Percentiles rank a stretch among this genome's conserved stretches.
These are phyloP conservation scores for Mortierella claussenii DNA, from an alignment of 192 early-diverging fungal species.

Conservation along the genomic window DNA sequence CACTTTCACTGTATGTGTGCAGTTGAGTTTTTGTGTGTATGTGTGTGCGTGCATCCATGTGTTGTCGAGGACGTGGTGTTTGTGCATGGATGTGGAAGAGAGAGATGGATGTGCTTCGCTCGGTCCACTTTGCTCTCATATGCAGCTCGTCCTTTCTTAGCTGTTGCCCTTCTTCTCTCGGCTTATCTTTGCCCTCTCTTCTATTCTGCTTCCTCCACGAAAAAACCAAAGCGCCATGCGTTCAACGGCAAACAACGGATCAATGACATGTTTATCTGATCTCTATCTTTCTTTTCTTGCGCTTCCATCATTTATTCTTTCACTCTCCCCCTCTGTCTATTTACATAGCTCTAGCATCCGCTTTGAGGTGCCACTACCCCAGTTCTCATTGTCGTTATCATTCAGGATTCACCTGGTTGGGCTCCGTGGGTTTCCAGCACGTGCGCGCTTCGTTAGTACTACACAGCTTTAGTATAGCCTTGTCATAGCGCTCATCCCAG, in stretches of 20 bases:
- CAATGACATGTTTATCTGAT: background rate
- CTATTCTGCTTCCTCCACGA: too few species aligned
- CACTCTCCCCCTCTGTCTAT: too few species aligned
- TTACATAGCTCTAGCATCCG: background rate
- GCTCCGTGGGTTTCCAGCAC: background rate
- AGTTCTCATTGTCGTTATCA: too few species aligned
- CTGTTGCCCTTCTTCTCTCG: slow-evolving; percentile 4
- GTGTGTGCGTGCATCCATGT: slow-evolving; percentile 5
- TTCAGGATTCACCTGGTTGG: too few species aligned
- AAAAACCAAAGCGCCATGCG: too few species aligned
- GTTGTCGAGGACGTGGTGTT: too few species aligned
- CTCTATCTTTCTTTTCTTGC: background rate
- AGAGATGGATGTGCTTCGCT: background rate
- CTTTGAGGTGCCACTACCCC: too few species aligned
- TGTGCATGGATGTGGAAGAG: background rate
- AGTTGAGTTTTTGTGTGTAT: slow-evolving; percentile 1
- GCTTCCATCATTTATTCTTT: too few species aligned
- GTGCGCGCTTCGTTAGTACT: background rate
- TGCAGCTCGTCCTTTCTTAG: background rate
- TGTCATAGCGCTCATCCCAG: too few species aligned
- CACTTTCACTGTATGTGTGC: too few species aligned
- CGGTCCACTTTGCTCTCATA: background rate
- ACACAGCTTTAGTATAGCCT: too few species aligned
- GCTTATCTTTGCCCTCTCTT: background rate
- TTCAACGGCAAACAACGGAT: too few species aligned